Conservation (phyloP, 306 rosid genomes). For the Crotalaria pallida region DNA sequence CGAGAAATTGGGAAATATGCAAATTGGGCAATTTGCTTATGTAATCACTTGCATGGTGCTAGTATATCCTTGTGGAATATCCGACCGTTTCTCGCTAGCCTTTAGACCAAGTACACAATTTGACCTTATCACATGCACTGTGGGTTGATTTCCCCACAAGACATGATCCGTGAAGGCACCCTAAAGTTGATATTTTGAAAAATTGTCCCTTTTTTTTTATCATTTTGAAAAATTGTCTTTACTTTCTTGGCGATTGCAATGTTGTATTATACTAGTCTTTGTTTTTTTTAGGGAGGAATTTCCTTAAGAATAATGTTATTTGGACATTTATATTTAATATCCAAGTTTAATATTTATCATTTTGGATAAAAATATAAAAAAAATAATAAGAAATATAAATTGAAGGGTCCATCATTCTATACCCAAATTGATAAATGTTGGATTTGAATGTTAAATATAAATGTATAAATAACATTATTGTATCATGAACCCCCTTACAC, state of each 20-base stretch:
- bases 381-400: too few species aligned
- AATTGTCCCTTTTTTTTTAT: too few species aligned
- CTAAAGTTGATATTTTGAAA: not conserved
- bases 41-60: not conserved
- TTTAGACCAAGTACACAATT: not conserved
- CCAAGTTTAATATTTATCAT: too few species aligned
- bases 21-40: not conserved
- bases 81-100: not conserved
- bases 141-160: not conserved
- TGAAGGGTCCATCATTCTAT: too few species aligned
- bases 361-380: too few species aligned
- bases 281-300: not conserved
- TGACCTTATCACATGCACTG: not conserved
- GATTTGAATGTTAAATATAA: too few species aligned
- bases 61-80: not conserved
- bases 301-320: too few species aligned
- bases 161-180: not conserved
- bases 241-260: slow-evolving; percentile 9
- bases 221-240: not conserved
- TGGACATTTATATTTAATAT: too few species aligned
- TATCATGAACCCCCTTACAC: not conserved
- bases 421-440: too few species aligned
- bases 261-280: not conserved
- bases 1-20: not conserved
- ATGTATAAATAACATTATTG: too few species aligned